Evolutionary conservation across 257 asterid species (phyloP).

Genomic region (Gentiana dahurica): DNA sequence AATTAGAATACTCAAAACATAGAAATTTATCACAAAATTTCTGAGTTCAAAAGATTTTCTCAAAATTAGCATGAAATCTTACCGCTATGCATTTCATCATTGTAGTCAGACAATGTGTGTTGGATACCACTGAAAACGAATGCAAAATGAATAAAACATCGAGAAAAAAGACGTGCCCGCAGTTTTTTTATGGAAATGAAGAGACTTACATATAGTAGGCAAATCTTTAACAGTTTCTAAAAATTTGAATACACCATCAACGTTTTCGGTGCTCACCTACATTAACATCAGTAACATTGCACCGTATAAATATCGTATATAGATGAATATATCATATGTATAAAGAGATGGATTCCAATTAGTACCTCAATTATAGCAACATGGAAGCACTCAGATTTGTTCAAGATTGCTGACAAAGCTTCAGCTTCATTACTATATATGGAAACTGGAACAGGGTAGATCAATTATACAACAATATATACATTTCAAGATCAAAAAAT

Average conservation of each 20-base stretch:
- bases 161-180: background rate
- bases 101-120: constrained; percentile 28
- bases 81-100: constrained; percentile 52
- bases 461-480: too few relatives aligned
- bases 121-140: constrained; percentile 30
- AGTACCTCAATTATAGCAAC: constrained; percentile 46
- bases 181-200: background rate
- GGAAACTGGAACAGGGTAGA: constrained; percentile 21
- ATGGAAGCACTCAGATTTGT: constrained; percentile 33
- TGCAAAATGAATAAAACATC: too few relatives aligned
- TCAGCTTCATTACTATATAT: constrained; percentile 26
- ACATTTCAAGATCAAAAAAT: background rate
- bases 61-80: constrained; percentile 5
- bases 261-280: constrained; percentile 24
- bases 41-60: too few relatives aligned
- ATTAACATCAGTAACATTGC: background rate
- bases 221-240: constrained; percentile 30
- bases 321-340: too few relatives aligned
- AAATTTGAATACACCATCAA: constrained; percentile 21
- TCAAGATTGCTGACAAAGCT: constrained; percentile 29
- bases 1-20: too few relatives aligned
- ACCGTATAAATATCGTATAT: too few relatives aligned
- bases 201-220: constrained; percentile 37
- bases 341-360: too few relatives aligned
- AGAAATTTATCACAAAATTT: too few relatives aligned